Percentiles rank a stretch among this genome's conserved stretches.
Conservation (phyloP, 1,284 basidiomycete species). For the Termitomyces sp. region DNA sequence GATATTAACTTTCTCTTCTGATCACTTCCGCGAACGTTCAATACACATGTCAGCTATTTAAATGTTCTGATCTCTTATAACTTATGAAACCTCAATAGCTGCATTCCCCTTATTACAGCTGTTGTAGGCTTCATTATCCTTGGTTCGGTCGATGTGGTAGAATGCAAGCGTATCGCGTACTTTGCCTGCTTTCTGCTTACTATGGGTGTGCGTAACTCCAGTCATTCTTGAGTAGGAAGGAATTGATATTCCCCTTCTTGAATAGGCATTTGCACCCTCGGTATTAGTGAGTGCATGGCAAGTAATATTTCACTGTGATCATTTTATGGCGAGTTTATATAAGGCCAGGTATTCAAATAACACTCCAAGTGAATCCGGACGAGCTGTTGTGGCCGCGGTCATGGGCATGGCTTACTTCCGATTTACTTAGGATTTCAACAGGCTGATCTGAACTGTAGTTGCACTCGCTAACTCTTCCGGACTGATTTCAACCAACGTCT, state of each 20-base stretch:
- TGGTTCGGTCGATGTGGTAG: slow-evolving; percentile 37
- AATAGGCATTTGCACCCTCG: slow-evolving; percentile 41
- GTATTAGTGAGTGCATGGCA: slow-evolving; percentile 44
- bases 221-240: background rate
- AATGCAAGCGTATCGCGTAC: slow-evolving; percentile 37
- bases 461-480: slow-evolving; percentile 47
- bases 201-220: slow-evolving; percentile 31
- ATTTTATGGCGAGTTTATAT: background rate
- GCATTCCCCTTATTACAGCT: slow-evolving; percentile 36
- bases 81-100: slow-evolving; percentile 18
- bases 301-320: background rate
- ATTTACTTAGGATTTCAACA: background rate
- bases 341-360: slow-evolving; percentile 42
- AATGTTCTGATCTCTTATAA: background rate
- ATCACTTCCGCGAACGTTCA: slow-evolving; percentile 43
- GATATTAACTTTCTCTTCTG: slow-evolving; percentile 46
- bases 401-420: slow-evolving; percentile 29
- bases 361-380: slow-evolving; percentile 41
- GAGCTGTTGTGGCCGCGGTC: slow-evolving; percentile 45
- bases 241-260: background rate
- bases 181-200: slow-evolving; percentile 47
- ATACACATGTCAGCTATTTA: slow-evolving; percentile 33
- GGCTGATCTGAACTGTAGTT: slow-evolving; percentile 24
- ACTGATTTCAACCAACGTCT: slow-evolving; percentile 47
- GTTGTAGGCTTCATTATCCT: slow-evolving; percentile 48